phyloP scores from a whole-genome alignment of 371 early-diverging fungal genomes.

The Mucor saturninus region DNA sequence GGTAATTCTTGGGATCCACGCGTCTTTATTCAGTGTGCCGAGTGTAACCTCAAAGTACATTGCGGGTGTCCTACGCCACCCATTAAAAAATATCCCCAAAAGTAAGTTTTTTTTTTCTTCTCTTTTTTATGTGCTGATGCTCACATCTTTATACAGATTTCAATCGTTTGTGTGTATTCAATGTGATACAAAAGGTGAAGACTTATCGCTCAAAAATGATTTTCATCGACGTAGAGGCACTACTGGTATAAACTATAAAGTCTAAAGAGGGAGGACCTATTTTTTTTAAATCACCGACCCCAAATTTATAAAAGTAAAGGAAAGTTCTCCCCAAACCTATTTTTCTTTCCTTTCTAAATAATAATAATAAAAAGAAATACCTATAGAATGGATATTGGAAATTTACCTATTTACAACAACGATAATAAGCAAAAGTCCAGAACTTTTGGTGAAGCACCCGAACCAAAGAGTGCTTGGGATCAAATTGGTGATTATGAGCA shows the following conservation, averaged over 20 bases:
- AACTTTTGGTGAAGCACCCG: not conserved
- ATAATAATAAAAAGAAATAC: too few species aligned
- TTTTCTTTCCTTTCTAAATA: conserved; percentile 7
- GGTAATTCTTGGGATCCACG: conserved; percentile 32
- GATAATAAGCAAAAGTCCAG: conserved; percentile 2
- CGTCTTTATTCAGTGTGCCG: conserved; percentile 29
- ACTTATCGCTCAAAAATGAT: not conserved
- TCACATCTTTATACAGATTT: not conserved
- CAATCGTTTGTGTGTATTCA: conserved; percentile 23
- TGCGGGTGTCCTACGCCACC: conserved; percentile 29
- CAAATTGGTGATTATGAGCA: conserved; percentile 29
- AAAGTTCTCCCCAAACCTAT: not conserved
- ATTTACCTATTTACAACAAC: conserved; percentile 16
- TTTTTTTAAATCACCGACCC: not conserved
- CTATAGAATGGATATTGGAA: conserved; percentile 24
- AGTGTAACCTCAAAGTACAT: conserved; percentile 18
- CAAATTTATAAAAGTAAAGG: not conserved
- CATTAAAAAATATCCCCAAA: conserved; percentile 26
- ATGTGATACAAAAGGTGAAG: conserved; percentile 22
- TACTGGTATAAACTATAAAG: conserved; percentile 18
- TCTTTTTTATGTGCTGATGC: not conserved
- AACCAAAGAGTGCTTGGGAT: conserved; percentile 15
- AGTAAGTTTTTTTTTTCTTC: conserved; percentile 1
- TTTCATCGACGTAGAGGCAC: conserved; percentile 3
- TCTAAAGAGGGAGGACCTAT: not conserved